A percentile compares a stretch with the other conserved stretches of the same genome.
phyloP scores from a whole-genome alignment of 495 filamentous ascomycete species.

The Penicillium alfredii region DNA sequence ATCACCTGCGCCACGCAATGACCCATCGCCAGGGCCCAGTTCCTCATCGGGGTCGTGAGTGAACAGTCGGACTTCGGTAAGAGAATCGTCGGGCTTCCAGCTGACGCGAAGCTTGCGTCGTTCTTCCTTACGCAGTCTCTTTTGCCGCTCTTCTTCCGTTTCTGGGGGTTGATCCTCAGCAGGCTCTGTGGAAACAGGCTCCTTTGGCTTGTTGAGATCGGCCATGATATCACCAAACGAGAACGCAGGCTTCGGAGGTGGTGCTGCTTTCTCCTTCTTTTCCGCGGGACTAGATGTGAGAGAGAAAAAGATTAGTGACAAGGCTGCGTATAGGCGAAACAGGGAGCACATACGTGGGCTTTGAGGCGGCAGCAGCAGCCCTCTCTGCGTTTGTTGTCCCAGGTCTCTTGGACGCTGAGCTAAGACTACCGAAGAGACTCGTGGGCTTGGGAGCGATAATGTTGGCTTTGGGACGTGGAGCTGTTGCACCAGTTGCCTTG shows the following conservation, averaged over 20 bases:
- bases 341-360: constrained; percentile 31
- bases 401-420: constrained; percentile 56
- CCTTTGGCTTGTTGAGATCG: constrained; percentile 59
- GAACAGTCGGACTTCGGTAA: constrained; percentile 68
- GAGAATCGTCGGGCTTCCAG: constrained; percentile 66
- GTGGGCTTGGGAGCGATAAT: constrained; percentile 52
- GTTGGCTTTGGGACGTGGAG: constrained; percentile 42
- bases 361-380: constrained; percentile 44
- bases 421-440: constrained; percentile 51
- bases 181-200: constrained; percentile 47
- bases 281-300: constrained; percentile 30
- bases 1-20: constrained; percentile 63
- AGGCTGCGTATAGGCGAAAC: constrained; percentile 13
- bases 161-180: constrained; percentile 55
- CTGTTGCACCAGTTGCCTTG: constrained; percentile 26
- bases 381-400: constrained; percentile 51
- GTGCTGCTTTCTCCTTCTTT: constrained; percentile 35
- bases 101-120: constrained; percentile 63
- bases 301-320: too few relatives aligned
- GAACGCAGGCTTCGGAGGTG: constrained; percentile 42
- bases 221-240: constrained; percentile 57
- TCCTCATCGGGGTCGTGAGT: constrained; percentile 79
- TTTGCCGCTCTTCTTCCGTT: constrained; percentile 67
- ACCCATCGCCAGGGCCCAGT: constrained; percentile 58
- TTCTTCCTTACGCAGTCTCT: constrained; percentile 72